These are phyloP conservation scores for Turnera subulata DNA, from an alignment of 345 rosid genomes.

Conservation along the genomic window DNA sequence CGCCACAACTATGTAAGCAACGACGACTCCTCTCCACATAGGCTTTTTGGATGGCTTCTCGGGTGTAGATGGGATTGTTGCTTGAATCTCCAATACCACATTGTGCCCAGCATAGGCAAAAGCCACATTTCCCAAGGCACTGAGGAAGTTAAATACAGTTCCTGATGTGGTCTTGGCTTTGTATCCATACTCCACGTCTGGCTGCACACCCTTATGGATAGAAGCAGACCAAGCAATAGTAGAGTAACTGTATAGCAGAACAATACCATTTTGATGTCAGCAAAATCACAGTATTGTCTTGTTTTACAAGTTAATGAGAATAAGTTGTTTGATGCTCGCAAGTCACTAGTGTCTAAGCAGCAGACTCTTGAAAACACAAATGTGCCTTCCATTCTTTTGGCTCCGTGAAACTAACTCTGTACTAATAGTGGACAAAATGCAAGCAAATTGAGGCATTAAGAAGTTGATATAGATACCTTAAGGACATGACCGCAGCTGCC, in stretches of 20 bases:
- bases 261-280: not conserved
- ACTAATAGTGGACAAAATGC: too few species aligned
- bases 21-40: conserved; percentile 33
- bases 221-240: conserved; percentile 31
- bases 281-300: not conserved
- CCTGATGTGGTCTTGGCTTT: conserved; percentile 13
- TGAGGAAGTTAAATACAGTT: conserved; percentile 22
- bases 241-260: conserved; percentile 16
- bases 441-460: too few species aligned
- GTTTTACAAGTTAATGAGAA: too few species aligned
- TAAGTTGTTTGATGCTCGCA: too few species aligned
- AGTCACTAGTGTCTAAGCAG: too few species aligned
- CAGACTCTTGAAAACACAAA: too few species aligned
- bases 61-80: conserved; percentile 33
- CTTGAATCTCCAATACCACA: conserved; percentile 34
- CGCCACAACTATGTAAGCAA: conserved; percentile 31
- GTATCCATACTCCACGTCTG: conserved; percentile 26
- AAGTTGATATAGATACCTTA: too few species aligned
- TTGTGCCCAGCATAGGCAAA: conserved; percentile 36
- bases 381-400: too few species aligned
- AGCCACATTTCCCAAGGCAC: conserved; percentile 28
- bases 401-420: too few species aligned
- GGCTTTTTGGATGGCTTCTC: conserved; percentile 32
- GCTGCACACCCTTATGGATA: conserved; percentile 26
- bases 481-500: conserved; percentile 34